These are phyloP conservation scores for Colletotrichum cordylinicola DNA, from an alignment of 2,329 filamentous ascomycete genomes.

Conservation along the genomic window DNA sequence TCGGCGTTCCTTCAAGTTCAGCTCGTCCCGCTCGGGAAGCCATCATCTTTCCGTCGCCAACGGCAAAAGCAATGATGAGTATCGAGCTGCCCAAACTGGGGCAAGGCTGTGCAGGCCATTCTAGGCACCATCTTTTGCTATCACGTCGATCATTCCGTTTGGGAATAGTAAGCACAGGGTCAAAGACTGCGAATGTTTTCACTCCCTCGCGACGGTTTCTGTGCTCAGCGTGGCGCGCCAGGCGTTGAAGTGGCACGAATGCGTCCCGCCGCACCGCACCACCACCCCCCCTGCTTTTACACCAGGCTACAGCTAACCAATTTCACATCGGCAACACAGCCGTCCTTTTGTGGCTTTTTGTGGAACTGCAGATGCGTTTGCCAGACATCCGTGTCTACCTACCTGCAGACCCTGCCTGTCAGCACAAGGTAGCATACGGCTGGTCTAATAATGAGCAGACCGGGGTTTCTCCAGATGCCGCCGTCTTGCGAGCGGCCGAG, in stretches of 20 bases:
- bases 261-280: not conserved
- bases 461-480: not conserved
- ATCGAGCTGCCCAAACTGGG: not conserved
- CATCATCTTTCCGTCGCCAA: not conserved
- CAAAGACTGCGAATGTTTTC: not conserved
- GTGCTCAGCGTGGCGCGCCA: not conserved
- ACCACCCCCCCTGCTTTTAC: not conserved
- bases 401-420: not conserved
- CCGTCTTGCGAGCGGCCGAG: not conserved
- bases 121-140: not conserved
- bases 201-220: not conserved
- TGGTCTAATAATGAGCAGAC: not conserved
- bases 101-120: not conserved
- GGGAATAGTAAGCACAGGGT: not conserved
- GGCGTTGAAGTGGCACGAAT: not conserved
- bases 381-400: not conserved
- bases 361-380: not conserved
- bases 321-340: not conserved
- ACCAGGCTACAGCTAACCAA: not conserved
- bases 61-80: not conserved
- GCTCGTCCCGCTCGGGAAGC: not conserved
- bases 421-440: not conserved
- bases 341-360: not conserved
- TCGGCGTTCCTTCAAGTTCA: not conserved
- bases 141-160: not conserved